phyloP scores from a whole-genome alignment of 306 rosid genomes.

The Lathyrus sativus region DNA sequence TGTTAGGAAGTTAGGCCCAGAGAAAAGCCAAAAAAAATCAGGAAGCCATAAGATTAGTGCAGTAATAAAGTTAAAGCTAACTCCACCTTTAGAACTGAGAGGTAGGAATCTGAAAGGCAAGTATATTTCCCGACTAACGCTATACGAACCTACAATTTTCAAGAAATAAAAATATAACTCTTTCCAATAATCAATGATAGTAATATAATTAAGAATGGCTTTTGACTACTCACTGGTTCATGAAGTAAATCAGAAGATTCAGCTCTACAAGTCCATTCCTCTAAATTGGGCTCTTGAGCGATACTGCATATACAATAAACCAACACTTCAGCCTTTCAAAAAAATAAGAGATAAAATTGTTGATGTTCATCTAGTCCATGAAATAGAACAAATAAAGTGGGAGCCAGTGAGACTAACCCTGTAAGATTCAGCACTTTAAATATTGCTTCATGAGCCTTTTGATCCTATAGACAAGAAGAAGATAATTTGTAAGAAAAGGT shows the following conservation, averaged over 20 bases:
- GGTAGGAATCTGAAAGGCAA: slow-evolving; percentile 85
- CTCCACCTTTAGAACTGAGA: slow-evolving; percentile 80
- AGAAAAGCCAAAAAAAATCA: not conserved
- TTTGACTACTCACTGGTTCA: slow-evolving; percentile 58
- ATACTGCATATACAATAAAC: slow-evolving; percentile 48
- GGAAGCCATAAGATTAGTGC: not conserved
- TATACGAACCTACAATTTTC: slow-evolving; percentile 68
- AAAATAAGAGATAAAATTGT: slow-evolving; percentile 13
- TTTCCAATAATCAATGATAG: slow-evolving; percentile 15
- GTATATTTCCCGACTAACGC: slow-evolving; percentile 97
- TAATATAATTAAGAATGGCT: slow-evolving; percentile 20
- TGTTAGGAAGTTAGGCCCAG: slow-evolving; percentile 23
- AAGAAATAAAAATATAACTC: slow-evolving; percentile 6
- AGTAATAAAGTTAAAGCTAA: slow-evolving; percentile 13
- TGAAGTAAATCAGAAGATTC: slow-evolving; percentile 58
- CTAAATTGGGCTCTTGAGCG: slow-evolving; percentile 55
- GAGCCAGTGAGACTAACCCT: slow-evolving; percentile 47
- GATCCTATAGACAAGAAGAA: slow-evolving; percentile 56
- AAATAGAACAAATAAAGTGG: not conserved
- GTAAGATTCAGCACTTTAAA: slow-evolving; percentile 64
- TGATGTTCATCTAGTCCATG: not conserved
- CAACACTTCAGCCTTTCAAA: slow-evolving; percentile 25
- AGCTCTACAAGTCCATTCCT: slow-evolving; percentile 76
- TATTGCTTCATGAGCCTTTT: slow-evolving; percentile 83
- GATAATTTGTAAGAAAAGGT: slow-evolving; percentile 45